Conservation (phyloP, 176 grass and related monocot species). For the Zea luxurians region DNA sequence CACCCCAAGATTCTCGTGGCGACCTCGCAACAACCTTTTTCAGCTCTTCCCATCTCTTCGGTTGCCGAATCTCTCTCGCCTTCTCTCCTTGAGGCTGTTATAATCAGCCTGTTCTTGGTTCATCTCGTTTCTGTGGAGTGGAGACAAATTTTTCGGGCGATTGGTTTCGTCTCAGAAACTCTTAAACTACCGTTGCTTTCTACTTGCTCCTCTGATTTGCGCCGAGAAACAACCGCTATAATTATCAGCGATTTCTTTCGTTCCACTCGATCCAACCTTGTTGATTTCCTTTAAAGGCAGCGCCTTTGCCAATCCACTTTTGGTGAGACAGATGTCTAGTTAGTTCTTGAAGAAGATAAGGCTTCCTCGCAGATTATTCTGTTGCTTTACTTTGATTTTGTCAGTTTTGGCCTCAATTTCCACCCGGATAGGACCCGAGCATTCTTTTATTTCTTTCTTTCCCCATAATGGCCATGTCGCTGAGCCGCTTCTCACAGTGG, state of each 20-base stretch:
- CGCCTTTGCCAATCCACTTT: background rate
- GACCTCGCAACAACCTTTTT: conserved; percentile 19
- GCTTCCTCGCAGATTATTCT: background rate
- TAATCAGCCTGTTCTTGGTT: conserved; percentile 11
- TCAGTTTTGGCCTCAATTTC: background rate
- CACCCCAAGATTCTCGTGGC: conserved; percentile 18
- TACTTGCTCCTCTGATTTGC: background rate
- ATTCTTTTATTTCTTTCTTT: conserved; percentile 7
- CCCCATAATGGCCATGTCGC: conserved; percentile 46
- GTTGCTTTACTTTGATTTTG: conserved; percentile 11
- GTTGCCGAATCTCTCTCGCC: background rate
- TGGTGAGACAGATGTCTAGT: conserved; percentile 12
- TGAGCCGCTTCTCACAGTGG: conserved; percentile 58
- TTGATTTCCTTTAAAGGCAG: conserved; percentile 27
- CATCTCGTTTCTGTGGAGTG: background rate
- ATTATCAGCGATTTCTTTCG: conserved; percentile 16
- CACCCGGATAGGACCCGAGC: background rate
- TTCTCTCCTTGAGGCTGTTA: background rate
- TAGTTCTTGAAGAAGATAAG: conserved; percentile 2
- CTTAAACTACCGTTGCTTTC: conserved; percentile 26
- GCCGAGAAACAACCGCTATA: background rate
- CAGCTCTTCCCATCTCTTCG: background rate
- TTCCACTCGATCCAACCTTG: conserved; percentile 19
- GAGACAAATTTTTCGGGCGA: background rate
- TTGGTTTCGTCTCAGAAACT: conserved; percentile 29